Percentiles rank a stretch among this genome's conserved stretches.
Evolutionary conservation across 306 rosid genomes (phyloP).

Genomic region (Corylus americana): DNA sequence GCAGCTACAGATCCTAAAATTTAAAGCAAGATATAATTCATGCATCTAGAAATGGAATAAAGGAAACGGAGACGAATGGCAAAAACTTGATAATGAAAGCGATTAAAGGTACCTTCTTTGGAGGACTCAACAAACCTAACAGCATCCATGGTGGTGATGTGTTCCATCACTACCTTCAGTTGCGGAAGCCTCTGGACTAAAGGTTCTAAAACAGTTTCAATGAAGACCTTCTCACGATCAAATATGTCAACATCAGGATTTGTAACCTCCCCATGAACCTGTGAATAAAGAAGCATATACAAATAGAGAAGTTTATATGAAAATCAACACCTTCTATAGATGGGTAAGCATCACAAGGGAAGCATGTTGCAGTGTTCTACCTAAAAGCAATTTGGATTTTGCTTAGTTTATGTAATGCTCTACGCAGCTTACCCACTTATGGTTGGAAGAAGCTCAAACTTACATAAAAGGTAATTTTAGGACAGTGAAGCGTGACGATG

Average conservation of each 20-base stretch:
- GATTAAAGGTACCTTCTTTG: slow-evolving; percentile 51
- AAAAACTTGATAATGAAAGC: slow-evolving; percentile 15
- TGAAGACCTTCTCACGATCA: slow-evolving; percentile 85
- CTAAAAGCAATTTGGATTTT: slow-evolving; percentile 13
- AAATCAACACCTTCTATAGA: slow-evolving; percentile 6
- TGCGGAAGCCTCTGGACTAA: slow-evolving; percentile 74
- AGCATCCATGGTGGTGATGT: slow-evolving; percentile 85
- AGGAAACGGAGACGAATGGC: background rate
- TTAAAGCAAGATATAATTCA: slow-evolving; percentile 15
- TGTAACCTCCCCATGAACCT: slow-evolving; percentile 96
- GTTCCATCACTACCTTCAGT: slow-evolving; percentile 91
- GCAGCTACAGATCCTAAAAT: slow-evolving; percentile 69
- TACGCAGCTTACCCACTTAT: background rate
- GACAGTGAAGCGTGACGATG: background rate
- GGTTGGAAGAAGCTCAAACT: slow-evolving; percentile 5
- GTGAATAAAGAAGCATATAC: slow-evolving; percentile 15
- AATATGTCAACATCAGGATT: slow-evolving; percentile 72
- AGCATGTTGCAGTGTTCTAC: background rate
- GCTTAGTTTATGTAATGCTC: background rate
- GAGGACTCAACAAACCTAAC: slow-evolving; percentile 73
- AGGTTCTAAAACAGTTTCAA: slow-evolving; percentile 77
- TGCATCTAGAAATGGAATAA: slow-evolving; percentile 9
- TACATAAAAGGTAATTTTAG: background rate
- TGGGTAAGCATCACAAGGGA: slow-evolving; percentile 6
- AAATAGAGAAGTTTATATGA: background rate